Percentiles rank a stretch among this genome's conserved stretches.
These are phyloP conservation scores for Pseudogymnoascus sp. DNA, from an alignment of 2,329 filamentous ascomycete genomes.

Conservation along the genomic window DNA sequence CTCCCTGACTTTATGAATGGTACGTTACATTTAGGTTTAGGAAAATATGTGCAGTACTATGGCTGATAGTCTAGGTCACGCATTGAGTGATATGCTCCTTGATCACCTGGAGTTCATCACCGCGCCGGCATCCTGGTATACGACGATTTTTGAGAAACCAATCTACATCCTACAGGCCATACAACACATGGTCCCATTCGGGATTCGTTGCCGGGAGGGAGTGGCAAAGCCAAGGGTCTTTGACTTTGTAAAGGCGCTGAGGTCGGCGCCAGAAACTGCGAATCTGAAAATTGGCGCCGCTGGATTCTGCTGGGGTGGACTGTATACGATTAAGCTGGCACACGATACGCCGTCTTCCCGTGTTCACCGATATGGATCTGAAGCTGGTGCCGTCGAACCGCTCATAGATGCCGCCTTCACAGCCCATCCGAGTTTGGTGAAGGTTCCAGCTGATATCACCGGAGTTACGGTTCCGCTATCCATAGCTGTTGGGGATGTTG, in stretches of 20 bases:
- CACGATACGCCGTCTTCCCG: conserved; percentile 28
- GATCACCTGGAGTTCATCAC: conserved; percentile 18
- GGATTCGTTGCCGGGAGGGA: conserved; percentile 22
- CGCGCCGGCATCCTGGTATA: conserved; percentile 17
- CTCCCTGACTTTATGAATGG: conserved; percentile 45
- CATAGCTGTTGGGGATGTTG: conserved; percentile 37
- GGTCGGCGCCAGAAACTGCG: conserved; percentile 22
- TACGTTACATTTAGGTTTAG: conserved; percentile 17
- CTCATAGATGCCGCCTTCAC: conserved; percentile 45
- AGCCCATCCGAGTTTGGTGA: conserved; percentile 43
- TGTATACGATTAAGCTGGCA: conserved; percentile 42
- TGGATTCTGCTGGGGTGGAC: conserved; percentile 58
- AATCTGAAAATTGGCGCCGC: conserved; percentile 41
- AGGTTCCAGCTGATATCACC: conserved; percentile 38
- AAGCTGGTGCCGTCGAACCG: conserved; percentile 21
- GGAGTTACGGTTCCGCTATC: conserved; percentile 35
- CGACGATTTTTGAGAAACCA: conserved; percentile 22
- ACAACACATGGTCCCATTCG: conserved; percentile 29
- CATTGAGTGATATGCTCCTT: conserved; percentile 13
- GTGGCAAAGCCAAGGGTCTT: conserved; percentile 30
- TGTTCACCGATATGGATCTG: conserved; percentile 13
- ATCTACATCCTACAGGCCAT: conserved; percentile 41
- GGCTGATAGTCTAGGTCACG: conserved; percentile 14
- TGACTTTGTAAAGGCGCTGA: conserved; percentile 31
- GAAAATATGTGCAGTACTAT: not conserved